Conservation (phyloP, 2,329 filamentous ascomycete genomes). For the Septoria linicola region DNA sequence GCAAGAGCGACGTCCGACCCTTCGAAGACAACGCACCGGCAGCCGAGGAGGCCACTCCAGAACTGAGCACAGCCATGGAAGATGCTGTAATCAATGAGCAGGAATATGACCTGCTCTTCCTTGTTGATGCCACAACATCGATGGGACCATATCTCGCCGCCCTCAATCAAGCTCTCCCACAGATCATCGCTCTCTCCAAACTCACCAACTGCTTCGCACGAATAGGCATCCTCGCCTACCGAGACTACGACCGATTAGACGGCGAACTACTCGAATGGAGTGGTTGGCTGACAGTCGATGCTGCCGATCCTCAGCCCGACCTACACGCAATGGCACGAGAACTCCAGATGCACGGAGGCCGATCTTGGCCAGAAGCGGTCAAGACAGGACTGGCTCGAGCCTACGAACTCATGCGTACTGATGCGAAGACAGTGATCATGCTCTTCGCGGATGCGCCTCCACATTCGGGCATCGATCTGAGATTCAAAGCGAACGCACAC, state of each 20-base stretch:
- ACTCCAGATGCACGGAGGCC: conserved; percentile 5
- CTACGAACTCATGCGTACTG: conserved; percentile 16
- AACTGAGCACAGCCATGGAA: too few relatives aligned
- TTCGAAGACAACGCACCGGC: too few relatives aligned
- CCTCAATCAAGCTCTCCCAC: conserved; percentile 18
- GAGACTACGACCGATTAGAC: conserved; percentile 15
- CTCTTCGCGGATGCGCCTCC: conserved; percentile 20
- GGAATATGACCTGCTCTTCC: conserved; percentile 19
- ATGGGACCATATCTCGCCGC: conserved; percentile 15
- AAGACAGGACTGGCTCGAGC: conserved; percentile 22
- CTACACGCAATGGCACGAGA: conserved; percentile 7
- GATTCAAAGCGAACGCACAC: not conserved
- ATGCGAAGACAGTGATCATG: conserved; percentile 18
- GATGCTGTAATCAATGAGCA: not conserved
- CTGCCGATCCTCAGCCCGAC: conserved; percentile 3
- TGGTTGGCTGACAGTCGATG: conserved; percentile 8
- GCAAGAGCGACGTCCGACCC: too few relatives aligned
- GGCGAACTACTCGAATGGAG: conserved; percentile 17
- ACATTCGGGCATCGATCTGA: conserved; percentile 4
- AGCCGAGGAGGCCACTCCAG: too few relatives aligned
- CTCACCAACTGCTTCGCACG: conserved; percentile 20
- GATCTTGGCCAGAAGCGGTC: conserved; percentile 16
- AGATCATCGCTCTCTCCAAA: conserved; percentile 20
- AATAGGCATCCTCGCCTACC: conserved; percentile 18
- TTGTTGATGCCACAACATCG: conserved; percentile 21